These are phyloP conservation scores for Ceratocystis alfenasii DNA, from an alignment of 2,329 filamentous ascomycete genomes.

Conservation along the genomic window DNA sequence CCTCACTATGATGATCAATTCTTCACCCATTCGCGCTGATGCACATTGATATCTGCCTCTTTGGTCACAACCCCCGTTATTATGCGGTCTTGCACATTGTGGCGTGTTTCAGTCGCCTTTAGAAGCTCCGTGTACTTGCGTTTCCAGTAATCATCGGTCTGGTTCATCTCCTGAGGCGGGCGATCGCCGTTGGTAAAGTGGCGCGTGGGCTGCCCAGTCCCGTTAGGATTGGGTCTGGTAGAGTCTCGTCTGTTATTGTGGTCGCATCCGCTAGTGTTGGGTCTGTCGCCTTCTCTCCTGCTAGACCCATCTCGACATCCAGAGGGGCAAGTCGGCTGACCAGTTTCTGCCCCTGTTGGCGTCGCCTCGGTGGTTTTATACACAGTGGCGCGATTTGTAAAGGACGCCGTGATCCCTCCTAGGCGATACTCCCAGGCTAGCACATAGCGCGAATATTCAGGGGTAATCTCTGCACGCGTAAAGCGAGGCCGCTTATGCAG, in stretches of 20 bases:
- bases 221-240: not conserved
- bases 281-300: not conserved
- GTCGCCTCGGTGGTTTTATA: conserved; percentile 7
- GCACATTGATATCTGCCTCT: not conserved
- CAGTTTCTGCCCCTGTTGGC: not conserved
- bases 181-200: conserved; percentile 13
- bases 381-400: conserved; percentile 17
- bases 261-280: not conserved
- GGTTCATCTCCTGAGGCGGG: conserved; percentile 7
- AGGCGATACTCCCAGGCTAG: conserved; percentile 21
- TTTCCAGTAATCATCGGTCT: conserved; percentile 16
- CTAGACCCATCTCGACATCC: not conserved
- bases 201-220: not conserved
- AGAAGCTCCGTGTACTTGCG: conserved; percentile 20
- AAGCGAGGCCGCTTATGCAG: conserved; percentile 29
- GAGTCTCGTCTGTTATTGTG: not conserved
- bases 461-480: conserved; percentile 16
- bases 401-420: conserved; percentile 13
- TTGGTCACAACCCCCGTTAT: not conserved
- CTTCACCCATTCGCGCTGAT: not conserved
- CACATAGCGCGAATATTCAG: conserved; percentile 16
- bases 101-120: conserved; percentile 7
- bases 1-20: not conserved
- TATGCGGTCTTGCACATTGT: conserved; percentile 13
- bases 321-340: not conserved